phyloP scores from a whole-genome alignment of 495 filamentous ascomycete genomes.

The Penicillium alfredii region DNA sequence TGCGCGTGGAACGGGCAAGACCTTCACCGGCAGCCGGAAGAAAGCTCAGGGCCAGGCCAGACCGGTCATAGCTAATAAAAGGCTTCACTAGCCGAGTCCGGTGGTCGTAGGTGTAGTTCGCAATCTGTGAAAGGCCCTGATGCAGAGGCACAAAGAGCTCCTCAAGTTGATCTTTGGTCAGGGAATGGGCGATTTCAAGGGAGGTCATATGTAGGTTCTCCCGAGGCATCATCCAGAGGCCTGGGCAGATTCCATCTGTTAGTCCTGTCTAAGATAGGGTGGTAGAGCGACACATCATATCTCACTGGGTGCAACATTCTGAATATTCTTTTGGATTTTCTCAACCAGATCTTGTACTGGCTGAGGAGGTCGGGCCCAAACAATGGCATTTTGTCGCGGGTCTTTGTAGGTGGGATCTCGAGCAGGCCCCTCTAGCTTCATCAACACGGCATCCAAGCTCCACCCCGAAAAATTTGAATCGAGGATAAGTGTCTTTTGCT shows the following conservation, averaged over 20 bases:
- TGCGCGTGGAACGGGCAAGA: too few species aligned
- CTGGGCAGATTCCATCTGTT: slow-evolving; percentile 30
- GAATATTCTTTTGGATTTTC: slow-evolving; percentile 57
- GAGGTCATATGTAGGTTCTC: slow-evolving; percentile 69
- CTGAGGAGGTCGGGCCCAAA: slow-evolving; percentile 77
- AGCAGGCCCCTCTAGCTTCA: slow-evolving; percentile 54
- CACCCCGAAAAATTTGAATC: slow-evolving; percentile 58
- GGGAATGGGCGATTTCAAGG: slow-evolving; percentile 16
- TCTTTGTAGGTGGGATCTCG: slow-evolving; percentile 63
- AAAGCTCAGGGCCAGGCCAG: slow-evolving; percentile 75
- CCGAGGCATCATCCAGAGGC: slow-evolving; percentile 74
- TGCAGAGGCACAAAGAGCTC: too few species aligned
- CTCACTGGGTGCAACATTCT: slow-evolving; percentile 57
- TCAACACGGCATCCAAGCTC: slow-evolving; percentile 64
- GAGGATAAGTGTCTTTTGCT: slow-evolving; percentile 65
- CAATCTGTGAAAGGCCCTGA: slow-evolving; percentile 44
- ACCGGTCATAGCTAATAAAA: slow-evolving; percentile 68
- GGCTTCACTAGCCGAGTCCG: slow-evolving; percentile 69
- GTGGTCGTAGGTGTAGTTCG: slow-evolving; percentile 50
- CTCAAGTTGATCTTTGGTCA: slow-evolving; percentile 15
- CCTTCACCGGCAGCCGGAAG: slow-evolving; percentile 61
- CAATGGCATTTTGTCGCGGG: slow-evolving; percentile 69
- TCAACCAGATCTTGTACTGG: slow-evolving; percentile 55
- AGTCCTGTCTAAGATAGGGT: background rate
- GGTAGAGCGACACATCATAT: too few species aligned